These are phyloP conservation scores for Thraustotheca clavata DNA, from an alignment of 352 stramenopile species.

Conservation along the genomic window DNA sequence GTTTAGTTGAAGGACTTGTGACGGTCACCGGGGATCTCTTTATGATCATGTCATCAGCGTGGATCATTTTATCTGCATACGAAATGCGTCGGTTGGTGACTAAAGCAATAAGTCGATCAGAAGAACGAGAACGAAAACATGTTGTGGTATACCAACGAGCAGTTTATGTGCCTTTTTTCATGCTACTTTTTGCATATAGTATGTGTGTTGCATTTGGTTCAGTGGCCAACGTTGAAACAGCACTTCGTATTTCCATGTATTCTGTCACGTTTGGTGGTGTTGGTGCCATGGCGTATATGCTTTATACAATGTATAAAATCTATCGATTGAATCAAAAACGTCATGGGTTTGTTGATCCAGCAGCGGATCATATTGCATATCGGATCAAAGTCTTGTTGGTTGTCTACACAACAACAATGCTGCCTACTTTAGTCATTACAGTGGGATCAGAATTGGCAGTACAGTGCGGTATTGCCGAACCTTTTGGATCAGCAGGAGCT, in stretches of 20 bases:
- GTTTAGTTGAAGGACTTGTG: slow-evolving; percentile 25
- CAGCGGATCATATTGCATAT: slow-evolving; percentile 39
- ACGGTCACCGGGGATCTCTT: slow-evolving; percentile 51
- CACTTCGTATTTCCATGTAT: slow-evolving; percentile 9
- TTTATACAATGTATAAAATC: slow-evolving; percentile 47
- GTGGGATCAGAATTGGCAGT: slow-evolving; percentile 27
- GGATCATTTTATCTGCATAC: slow-evolving; percentile 51
- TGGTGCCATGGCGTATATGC: slow-evolving; percentile 6
- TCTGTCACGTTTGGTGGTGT: not conserved
- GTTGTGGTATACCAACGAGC: slow-evolving; percentile 44
- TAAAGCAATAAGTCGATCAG: slow-evolving; percentile 56
- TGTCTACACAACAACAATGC: slow-evolving; percentile 58
- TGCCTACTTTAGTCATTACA: slow-evolving; percentile 42
- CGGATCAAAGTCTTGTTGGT: slow-evolving; percentile 60
- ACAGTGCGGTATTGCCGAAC: slow-evolving; percentile 26
- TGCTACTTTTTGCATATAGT: slow-evolving; percentile 33
- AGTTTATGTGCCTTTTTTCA: slow-evolving; percentile 36
- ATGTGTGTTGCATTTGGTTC: slow-evolving; percentile 3
- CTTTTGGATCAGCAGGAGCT: slow-evolving; percentile 13
- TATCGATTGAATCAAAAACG: slow-evolving; percentile 42
- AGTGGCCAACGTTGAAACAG: not conserved
- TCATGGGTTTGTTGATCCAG: slow-evolving; percentile 34
- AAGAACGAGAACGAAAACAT: slow-evolving; percentile 37
- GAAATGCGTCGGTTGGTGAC: slow-evolving; percentile 57
- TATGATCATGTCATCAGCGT: slow-evolving; percentile 49